Conservation (phyloP, 2,329 filamentous ascomycete genomes). For the Phoma sp. region DNA sequence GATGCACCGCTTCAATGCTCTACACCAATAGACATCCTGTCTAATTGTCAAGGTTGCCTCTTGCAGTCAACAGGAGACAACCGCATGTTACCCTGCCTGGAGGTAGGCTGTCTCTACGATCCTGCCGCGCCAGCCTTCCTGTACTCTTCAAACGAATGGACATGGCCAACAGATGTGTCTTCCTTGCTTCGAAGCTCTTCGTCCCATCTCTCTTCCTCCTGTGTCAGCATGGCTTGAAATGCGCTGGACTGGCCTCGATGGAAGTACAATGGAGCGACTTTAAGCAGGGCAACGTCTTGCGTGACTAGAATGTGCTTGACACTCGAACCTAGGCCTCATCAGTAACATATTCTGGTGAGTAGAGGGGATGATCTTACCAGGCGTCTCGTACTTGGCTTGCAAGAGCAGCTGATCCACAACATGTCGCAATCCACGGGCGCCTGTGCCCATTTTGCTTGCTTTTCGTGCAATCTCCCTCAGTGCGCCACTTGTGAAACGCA, state of each 20-base stretch:
- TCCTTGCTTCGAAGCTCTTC: conserved; percentile 45
- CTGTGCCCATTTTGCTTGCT: conserved; percentile 73
- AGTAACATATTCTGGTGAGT: conserved; percentile 5
- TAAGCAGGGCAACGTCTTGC: conserved; percentile 54
- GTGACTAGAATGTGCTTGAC: conserved; percentile 57
- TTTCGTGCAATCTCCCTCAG: conserved; percentile 82
- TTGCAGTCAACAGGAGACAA: neutral
- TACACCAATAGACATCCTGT: neutral
- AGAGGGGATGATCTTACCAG: conserved; percentile 38
- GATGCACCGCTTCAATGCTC: neutral
- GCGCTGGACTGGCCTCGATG: conserved; percentile 51
- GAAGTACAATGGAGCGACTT: conserved; percentile 53
- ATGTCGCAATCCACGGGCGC: conserved; percentile 60
- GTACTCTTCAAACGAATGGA: conserved; percentile 56
- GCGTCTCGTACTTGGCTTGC: conserved; percentile 58
- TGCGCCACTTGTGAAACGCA: conserved; percentile 83
- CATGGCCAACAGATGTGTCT: conserved; percentile 31
- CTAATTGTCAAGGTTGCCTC: neutral
- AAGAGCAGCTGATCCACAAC: conserved; percentile 57
- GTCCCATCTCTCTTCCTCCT: conserved; percentile 58
- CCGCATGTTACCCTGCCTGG: neutral
- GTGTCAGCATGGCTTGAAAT: conserved; percentile 50
- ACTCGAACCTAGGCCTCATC: conserved; percentile 43
- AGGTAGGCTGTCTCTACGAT: conserved; percentile 18
- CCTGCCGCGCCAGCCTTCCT: conserved; percentile 49